Percentiles rank a stretch among this genome's conserved stretches.
These are phyloP conservation scores for Bombardia bombarda DNA, from an alignment of 495 filamentous ascomycete species.

Conservation along the genomic window DNA sequence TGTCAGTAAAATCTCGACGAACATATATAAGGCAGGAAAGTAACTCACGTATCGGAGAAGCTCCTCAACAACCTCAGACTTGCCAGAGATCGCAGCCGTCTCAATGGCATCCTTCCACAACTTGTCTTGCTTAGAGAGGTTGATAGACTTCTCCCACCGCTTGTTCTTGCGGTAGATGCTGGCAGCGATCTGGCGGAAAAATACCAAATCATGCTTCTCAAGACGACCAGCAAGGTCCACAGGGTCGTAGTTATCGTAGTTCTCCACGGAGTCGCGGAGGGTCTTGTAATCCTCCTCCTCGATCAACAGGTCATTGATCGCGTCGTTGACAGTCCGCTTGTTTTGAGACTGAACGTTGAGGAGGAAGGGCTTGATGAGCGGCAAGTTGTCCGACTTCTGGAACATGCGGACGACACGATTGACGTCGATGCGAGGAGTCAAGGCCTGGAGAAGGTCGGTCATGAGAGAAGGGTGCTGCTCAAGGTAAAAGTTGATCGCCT, in stretches of 20 bases:
- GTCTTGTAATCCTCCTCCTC: constrained; percentile 99
- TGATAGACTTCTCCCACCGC: constrained; percentile 99
- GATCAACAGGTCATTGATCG: constrained; percentile 96
- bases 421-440: constrained; percentile 92
- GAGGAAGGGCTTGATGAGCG: constrained; percentile 98
- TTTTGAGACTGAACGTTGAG: constrained; percentile 95
- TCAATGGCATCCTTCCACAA: constrained; percentile 99
- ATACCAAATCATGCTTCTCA: constrained; percentile 94
- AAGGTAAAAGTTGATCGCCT: constrained; percentile 94
- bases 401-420: constrained; percentile 98
- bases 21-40: constrained; percentile 1
- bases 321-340: constrained; percentile 95
- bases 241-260: constrained; percentile 97
- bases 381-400: constrained; percentile 95
- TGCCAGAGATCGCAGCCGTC: constrained; percentile 90
- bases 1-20: constrained; percentile 22
- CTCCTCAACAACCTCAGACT: constrained; percentile 88
- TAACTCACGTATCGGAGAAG: constrained; percentile 88
- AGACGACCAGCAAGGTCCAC: constrained; percentile 90
- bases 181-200: constrained; percentile 98
- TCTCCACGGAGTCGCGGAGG: constrained; percentile 92
- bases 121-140: constrained; percentile 97
- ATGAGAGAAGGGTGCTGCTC: constrained; percentile 92
- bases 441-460: constrained; percentile 85
- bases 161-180: constrained; percentile 99